Base-by-base conservation (phyloP, 169 alveolate species). In the Plasmodium billcollinsi region DNA sequence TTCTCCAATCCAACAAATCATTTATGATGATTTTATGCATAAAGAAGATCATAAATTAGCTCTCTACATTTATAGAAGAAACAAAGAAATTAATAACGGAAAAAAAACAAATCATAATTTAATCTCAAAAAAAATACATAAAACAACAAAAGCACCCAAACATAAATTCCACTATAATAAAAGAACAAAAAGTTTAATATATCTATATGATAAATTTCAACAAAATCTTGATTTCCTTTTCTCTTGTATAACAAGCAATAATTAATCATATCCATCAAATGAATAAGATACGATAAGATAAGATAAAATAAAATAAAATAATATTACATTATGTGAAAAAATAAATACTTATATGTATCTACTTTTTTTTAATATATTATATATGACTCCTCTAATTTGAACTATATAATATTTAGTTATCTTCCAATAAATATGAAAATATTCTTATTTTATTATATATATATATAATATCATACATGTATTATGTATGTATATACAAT, bases 11-110 rank as follows among this genome's bases (percentile, higher is more conserved):
- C 20, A 50, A 39, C 65, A 72, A n/a, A n/a, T 7, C 6, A 1
- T 18, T 18, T 21, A 9, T 24, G 71, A 62, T 18, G 71, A 62
- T 62, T 5, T 18, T 21, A 62, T 62, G 2, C 45, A 20, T 14
- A 18, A 21, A 21, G 90, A 80, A 33, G 80, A 67, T 7, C 26
- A 80, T 49, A 80, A 80, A 20, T 33, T 80, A 67, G 90, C 90
- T 54, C 73, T 80, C 9, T 80, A 80, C n/a, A 52, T 67, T 80
- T 80, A 80, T 74, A 39, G 54, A 58, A 58, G 83, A 2, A 52
- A 69, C 20, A 80, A 72, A 67, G 43, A 26, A 3, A 80, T 29
- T 5, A 80, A 67, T 33, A 67, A 59, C 47, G 70, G 26, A 9
- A 80, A 45, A 69, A 80, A 80, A 80, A 80, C 15, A 5, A 59